Percentiles rank a stretch among this genome's conserved stretches.
Evolutionary conservation across 768 basidiomycete genomes (phyloP).

Genomic region (Holtermanniella nyarrowii): DNA sequence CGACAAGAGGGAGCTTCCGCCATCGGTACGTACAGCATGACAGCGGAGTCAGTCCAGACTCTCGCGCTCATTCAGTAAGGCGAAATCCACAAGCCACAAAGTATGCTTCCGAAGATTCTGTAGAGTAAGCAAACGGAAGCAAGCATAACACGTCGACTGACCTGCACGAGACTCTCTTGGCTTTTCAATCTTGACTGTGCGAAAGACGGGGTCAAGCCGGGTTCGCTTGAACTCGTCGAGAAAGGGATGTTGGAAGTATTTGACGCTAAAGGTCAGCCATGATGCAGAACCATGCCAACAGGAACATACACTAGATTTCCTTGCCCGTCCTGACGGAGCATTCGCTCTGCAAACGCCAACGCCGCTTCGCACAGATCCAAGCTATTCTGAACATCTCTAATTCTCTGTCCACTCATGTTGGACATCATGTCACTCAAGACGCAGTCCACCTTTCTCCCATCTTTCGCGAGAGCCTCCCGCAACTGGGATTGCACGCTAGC

Average conservation of each 20-base stretch:
- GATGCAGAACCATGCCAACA: conserved; percentile 31
- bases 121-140: background rate
- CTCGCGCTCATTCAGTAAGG: too few species aligned
- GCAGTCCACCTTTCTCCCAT: conserved; percentile 54
- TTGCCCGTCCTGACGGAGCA: conserved; percentile 47
- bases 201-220: conserved; percentile 56
- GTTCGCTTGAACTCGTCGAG: conserved; percentile 55
- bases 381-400: conserved; percentile 57
- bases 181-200: conserved; percentile 59
- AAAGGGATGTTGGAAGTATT: conserved; percentile 70
- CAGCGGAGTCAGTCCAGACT: too few species aligned
- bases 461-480: conserved; percentile 28
- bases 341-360: conserved; percentile 52
- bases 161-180: conserved; percentile 63
- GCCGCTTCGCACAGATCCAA: conserved; percentile 67
- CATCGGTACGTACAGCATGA: too few species aligned
- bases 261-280: conserved; percentile 50
- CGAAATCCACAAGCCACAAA: conserved; percentile 67
- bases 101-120: conserved; percentile 70
- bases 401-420: conserved; percentile 62
- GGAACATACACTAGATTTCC: conserved; percentile 20
- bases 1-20: too few species aligned
- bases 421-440: conserved; percentile 86
- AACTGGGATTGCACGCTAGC: conserved; percentile 46
- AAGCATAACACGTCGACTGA: conserved; percentile 6